Evolutionary conservation across 495 filamentous ascomycete genomes (phyloP).

Genomic region (Pseudoneurospora amorphoporcata): DNA sequence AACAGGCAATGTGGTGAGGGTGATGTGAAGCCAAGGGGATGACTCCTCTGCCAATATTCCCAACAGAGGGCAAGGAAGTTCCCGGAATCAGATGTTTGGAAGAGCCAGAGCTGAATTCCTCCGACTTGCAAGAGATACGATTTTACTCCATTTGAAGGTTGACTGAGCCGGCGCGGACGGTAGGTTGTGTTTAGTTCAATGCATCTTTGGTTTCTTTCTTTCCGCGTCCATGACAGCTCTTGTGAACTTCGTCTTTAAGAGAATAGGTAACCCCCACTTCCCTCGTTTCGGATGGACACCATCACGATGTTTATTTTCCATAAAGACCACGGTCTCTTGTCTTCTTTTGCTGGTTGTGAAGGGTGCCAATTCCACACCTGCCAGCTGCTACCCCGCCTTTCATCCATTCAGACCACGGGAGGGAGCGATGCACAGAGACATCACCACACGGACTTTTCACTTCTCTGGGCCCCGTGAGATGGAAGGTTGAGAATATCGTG

Average conservation of each 20-base stretch:
- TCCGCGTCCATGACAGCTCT: not conserved
- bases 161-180: not conserved
- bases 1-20: not conserved
- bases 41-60: not conserved
- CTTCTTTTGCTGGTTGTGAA: not conserved
- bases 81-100: not conserved
- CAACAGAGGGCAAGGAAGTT: not conserved
- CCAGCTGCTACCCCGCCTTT: not conserved
- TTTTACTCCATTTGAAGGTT: not conserved
- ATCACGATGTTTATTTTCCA: not conserved
- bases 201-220: not conserved
- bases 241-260: not conserved
- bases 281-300: not conserved
- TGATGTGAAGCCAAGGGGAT: not conserved
- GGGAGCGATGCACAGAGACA: not conserved
- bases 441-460: not conserved
- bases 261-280: not conserved
- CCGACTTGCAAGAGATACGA: not conserved
- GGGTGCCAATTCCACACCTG: not conserved
- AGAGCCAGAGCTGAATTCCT: not conserved
- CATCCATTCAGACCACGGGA: not conserved
- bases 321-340: not conserved
- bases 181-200: not conserved
- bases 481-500: not conserved
- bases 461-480: not conserved